These are phyloP conservation scores for Chytriomyces sp. DNA, from an alignment of 192 early-diverging fungal genomes.

Conservation along the genomic window DNA sequence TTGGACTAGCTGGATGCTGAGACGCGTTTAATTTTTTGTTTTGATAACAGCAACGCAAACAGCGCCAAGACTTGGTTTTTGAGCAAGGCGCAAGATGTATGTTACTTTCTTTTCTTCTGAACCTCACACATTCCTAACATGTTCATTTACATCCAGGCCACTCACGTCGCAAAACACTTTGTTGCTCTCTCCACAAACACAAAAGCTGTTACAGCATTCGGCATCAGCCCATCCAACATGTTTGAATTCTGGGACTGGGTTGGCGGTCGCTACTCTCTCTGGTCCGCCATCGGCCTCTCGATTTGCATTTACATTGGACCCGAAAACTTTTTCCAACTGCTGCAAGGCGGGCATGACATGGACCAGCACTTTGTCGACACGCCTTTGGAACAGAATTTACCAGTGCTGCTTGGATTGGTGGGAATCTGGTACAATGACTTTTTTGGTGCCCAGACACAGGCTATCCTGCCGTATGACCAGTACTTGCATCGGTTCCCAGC, in stretches of 20 bases:
- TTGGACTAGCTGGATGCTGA: too few relatives aligned
- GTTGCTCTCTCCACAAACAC: conserved; percentile 97
- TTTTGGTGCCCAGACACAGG: conserved; percentile 89
- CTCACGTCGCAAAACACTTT: conserved; percentile 98
- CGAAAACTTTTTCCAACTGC: conserved; percentile 90
- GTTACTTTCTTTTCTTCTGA: conserved; percentile 33
- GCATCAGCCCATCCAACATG: conserved; percentile 96
- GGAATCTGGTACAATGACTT: conserved; percentile 99
- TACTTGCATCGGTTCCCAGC: conserved; percentile 97
- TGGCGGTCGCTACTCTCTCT: conserved; percentile 97
- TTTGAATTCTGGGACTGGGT: conserved; percentile 51
- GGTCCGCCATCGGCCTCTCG: conserved; percentile 98
- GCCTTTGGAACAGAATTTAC: conserved; percentile 92
- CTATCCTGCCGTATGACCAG: conserved; percentile 98
- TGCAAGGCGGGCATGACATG: conserved; percentile 94
- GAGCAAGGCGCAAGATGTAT: conserved; percentile 79
- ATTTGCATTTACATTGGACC: conserved; percentile 94
- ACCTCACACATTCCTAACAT: neutral
- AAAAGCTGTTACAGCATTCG: conserved; percentile 85
- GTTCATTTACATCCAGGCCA: conserved; percentile 15
- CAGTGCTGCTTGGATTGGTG: conserved; percentile 83
- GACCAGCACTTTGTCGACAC: conserved; percentile 93
- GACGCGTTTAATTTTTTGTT: too few relatives aligned
- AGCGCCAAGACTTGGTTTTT: conserved; percentile 96
- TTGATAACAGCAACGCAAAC: conserved; percentile 68